Conservation (phyloP, 495 filamentous ascomycete species). For the Lasiosphaeria miniovina region DNA sequence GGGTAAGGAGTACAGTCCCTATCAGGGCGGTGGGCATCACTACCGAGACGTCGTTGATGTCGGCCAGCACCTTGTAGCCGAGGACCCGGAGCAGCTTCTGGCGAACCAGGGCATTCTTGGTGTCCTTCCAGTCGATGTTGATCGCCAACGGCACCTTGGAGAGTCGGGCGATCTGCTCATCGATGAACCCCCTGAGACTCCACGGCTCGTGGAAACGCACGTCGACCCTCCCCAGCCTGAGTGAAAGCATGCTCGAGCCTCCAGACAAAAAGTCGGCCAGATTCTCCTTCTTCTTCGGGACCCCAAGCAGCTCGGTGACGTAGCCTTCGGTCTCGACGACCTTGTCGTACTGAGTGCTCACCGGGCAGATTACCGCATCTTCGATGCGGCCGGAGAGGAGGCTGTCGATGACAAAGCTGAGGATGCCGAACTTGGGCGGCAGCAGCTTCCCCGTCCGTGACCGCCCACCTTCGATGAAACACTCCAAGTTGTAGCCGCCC, state of each 20-base stretch:
- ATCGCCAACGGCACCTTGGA: slow-evolving; percentile 38
- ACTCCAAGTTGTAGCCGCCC: slow-evolving; percentile 90
- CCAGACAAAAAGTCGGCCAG: slow-evolving; percentile 81
- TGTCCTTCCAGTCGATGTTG: slow-evolving; percentile 41
- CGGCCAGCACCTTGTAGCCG: slow-evolving; percentile 85
- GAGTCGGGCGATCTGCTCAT: slow-evolving; percentile 60
- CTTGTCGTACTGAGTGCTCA: slow-evolving; percentile 97
- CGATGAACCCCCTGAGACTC: slow-evolving; percentile 77
- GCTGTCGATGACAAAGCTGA: slow-evolving; percentile 88
- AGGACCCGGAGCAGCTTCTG: slow-evolving; percentile 73
- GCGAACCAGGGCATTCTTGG: slow-evolving; percentile 42
- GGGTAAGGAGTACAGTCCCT: slow-evolving; percentile 86
- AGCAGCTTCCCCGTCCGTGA: slow-evolving; percentile 92
- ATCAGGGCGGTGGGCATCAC: slow-evolving; percentile 97
- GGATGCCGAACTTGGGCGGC: slow-evolving; percentile 92
- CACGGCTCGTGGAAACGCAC: slow-evolving; percentile 95
- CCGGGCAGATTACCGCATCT: slow-evolving; percentile 89
- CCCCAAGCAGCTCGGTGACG: slow-evolving; percentile 86
- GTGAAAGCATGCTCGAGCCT: slow-evolving; percentile 77
- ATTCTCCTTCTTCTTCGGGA: slow-evolving; percentile 93
- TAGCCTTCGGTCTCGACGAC: slow-evolving; percentile 97
- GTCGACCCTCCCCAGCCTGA: slow-evolving; percentile 88
- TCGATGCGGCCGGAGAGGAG: slow-evolving; percentile 82
- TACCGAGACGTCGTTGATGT: slow-evolving; percentile 94
- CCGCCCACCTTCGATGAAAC: slow-evolving; percentile 92